A percentile compares a stretch with the other conserved stretches of the same genome.
Evolutionary conservation across 495 filamentous ascomycete genomes (phyloP).

Genomic region (Hypoxylon trugodes): DNA sequence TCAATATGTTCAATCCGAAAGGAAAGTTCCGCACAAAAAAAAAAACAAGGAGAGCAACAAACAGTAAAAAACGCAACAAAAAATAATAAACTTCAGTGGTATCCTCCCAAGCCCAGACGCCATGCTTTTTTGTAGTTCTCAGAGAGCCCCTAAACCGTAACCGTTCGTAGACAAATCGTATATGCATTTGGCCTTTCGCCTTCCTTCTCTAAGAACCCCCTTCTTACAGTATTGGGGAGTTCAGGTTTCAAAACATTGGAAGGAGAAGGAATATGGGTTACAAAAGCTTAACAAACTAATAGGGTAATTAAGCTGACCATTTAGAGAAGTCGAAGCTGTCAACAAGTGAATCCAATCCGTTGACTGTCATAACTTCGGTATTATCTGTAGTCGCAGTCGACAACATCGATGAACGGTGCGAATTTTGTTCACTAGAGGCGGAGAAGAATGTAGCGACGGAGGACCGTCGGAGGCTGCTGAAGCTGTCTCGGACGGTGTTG

Average conservation of each 20-base stretch:
- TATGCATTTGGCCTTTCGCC: too few relatives aligned
- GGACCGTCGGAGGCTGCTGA: slow-evolving; percentile 58
- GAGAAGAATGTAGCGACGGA: slow-evolving; percentile 66
- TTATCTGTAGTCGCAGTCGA: slow-evolving; percentile 59
- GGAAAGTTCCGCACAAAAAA: too few relatives aligned
- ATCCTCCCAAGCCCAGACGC: slow-evolving; percentile 45
- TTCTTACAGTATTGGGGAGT: too few relatives aligned
- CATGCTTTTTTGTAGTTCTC: slow-evolving; percentile 34
- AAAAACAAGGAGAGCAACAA: not conserved
- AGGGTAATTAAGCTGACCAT: slow-evolving; percentile 49
- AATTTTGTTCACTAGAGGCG: slow-evolving; percentile 54
- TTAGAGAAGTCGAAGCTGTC: slow-evolving; percentile 68
- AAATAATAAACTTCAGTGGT: slow-evolving; percentile 41
- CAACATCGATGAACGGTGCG: slow-evolving; percentile 60
- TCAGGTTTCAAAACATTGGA: not conserved
- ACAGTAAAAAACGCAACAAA: not conserved
- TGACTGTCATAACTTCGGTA: slow-evolving; percentile 51
- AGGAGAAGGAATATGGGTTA: too few relatives aligned
- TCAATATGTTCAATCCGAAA: slow-evolving; percentile 23
- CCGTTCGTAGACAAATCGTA: slow-evolving; percentile 35
- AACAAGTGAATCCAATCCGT: slow-evolving; percentile 58
- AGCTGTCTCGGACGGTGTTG: slow-evolving; percentile 59
- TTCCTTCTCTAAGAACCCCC: slow-evolving; percentile 5
- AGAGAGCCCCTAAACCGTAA: slow-evolving; percentile 27
- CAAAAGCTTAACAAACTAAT: too few relatives aligned